Base-by-base conservation (phyloP, 2,329 filamentous ascomycete genomes). In the Huntiella savannae region DNA sequence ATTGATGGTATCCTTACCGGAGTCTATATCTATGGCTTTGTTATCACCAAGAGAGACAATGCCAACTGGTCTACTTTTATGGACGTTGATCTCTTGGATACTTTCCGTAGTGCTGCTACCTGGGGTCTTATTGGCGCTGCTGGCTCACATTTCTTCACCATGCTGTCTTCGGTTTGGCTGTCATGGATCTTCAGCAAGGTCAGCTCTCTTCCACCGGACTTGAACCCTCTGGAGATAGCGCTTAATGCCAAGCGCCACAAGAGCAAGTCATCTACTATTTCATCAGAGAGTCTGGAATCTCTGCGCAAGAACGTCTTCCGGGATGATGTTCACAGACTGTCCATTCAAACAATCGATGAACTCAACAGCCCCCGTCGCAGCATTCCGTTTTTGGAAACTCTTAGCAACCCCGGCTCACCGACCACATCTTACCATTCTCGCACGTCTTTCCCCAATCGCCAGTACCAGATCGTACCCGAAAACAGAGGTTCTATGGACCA, bases 151-250 rank as follows among this genome's bases (percentile, higher is more conserved):
- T 55, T 82, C 0, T 52, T 84, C 7, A 83, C 83, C 1, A 61
- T 91, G 1, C 60, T 67, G 13, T 65, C 92, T 33, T 83, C 83
- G 4, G 58, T 83, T 32, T 95, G 81, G 63, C 68, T 96, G 19
- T 75, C 77, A 12, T 59, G 82, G 45, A 73, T 81, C 54, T 96
- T 95, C 73, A 75, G 79, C 36, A 80, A 82, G 56, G 95, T 96
- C 55, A 69, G 77, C 4, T 67, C 70, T 15, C 71, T 95, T 59
- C 88, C 88, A 4, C 87, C 88, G 0, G 88, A 96, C 57, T 85
- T 94, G 82, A 96, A 96, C 58, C 88, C 88, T 1, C 69, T 96
- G 11, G 87, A 95, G 58, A 76, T 82, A 53, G 79, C 88, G 55
- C 65, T 93, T 49, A 95, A 86, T 1, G 77, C 83, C 8, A 74